Percentiles rank a stretch among this genome's conserved stretches.
Conservation (phyloP, 805 yeast genomes). For the Teunomyces funiuensis region DNA sequence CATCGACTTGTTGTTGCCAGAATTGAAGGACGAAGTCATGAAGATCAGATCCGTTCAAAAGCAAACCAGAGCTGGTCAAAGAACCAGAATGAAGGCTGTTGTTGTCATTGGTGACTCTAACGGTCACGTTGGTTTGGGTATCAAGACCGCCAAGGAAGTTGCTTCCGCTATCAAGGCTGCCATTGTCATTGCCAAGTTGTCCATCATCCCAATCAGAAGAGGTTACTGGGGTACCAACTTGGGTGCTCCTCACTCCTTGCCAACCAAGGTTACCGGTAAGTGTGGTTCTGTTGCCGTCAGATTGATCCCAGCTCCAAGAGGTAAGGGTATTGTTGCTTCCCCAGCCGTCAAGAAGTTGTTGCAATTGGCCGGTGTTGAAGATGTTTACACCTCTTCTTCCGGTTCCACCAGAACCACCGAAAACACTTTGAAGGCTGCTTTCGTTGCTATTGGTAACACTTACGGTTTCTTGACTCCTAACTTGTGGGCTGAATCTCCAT, state of each 20-base stretch:
- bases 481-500: conserved; percentile 89
- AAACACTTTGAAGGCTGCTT: conserved; percentile 99
- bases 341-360: conserved; percentile 99
- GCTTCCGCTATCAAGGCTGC: conserved; percentile 99
- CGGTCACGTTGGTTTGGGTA: conserved; percentile 99
- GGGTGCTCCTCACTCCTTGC: conserved; percentile 99
- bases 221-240: conserved; percentile 99
- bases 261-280: conserved; percentile 98
- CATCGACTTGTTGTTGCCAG: conserved; percentile 94
- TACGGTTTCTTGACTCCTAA: conserved; percentile 99
- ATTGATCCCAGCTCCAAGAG: conserved; percentile 99
- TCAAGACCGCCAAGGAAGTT: conserved; percentile 99
- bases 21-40: conserved; percentile 97
- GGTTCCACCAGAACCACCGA: conserved; percentile 99
- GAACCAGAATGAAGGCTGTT: conserved; percentile 99
- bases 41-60: conserved; percentile 99
- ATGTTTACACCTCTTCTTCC: conserved; percentile 96
- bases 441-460: conserved; percentile 99
- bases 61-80: conserved; percentile 99
- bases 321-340: conserved; percentile 99
- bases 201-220: conserved; percentile 99
- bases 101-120: conserved; percentile 98
- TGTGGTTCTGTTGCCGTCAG: conserved; percentile 99
- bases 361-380: conserved; percentile 99
- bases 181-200: conserved; percentile 97